Evolutionary conservation across 2,329 filamentous ascomycete genomes (phyloP).

Genomic region (Arthrobotrys sphaeroides): DNA sequence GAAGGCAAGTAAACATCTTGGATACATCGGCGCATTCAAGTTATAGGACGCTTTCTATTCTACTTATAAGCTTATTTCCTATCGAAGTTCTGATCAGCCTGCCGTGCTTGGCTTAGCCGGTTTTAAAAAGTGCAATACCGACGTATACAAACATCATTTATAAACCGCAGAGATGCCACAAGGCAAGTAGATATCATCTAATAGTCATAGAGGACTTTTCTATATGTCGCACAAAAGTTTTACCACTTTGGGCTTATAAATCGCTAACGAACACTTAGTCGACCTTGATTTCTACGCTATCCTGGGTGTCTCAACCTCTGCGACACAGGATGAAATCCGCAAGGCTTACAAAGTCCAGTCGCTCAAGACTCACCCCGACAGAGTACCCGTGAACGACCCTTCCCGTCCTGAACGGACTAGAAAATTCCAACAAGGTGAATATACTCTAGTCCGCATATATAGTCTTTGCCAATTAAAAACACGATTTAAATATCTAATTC

Average conservation of each 20-base stretch:
- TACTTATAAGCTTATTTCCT: not conserved
- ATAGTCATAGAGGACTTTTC: not conserved
- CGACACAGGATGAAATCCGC: slow-evolving; percentile 83
- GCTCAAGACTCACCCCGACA: slow-evolving; percentile 67
- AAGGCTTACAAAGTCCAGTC: slow-evolving; percentile 76
- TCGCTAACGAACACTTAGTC: not conserved
- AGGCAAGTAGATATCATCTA: slow-evolving; percentile 10
- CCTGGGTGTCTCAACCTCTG: slow-evolving; percentile 76
- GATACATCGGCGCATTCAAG: not conserved
- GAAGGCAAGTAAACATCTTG: slow-evolving; percentile 1
- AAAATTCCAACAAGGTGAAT: slow-evolving; percentile 86
- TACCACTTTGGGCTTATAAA: no score
- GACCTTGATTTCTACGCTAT: slow-evolving; percentile 66
- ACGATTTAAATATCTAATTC: not conserved
- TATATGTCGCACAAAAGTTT: not conserved
- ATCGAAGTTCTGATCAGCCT: not conserved
- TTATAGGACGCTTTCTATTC: not conserved
- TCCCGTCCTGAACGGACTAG: slow-evolving; percentile 83
- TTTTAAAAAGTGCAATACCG: no score
- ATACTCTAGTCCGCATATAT: no score
- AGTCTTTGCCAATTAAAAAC: no score
- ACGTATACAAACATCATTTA: no score
- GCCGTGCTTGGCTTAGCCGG: no score
- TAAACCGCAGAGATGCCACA: slow-evolving; percentile 21
- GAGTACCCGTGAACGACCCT: slow-evolving; percentile 82